These are phyloP conservation scores for Stropharia rugosoannulata DNA, from an alignment of 768 basidiomycete genomes.

Conservation along the genomic window DNA sequence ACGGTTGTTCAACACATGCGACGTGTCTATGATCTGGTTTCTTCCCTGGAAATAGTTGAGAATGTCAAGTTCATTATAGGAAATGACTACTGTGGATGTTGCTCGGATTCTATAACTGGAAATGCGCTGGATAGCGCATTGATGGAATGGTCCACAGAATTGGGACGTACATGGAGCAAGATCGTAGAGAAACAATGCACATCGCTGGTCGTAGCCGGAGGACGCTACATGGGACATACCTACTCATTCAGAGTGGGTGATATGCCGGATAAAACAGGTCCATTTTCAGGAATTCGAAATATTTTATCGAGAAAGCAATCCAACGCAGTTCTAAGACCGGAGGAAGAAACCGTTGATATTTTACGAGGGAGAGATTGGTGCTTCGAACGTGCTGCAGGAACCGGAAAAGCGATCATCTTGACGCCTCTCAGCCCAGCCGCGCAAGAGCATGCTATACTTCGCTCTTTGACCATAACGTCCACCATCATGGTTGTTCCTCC, in stretches of 20 bases:
- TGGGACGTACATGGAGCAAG: slow-evolving; percentile 16
- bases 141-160: slow-evolving; percentile 18
- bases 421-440: slow-evolving; percentile 13
- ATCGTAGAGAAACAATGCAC: slow-evolving; percentile 16
- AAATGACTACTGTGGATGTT: slow-evolving; percentile 19
- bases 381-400: slow-evolving; percentile 13
- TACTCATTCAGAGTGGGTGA: slow-evolving; percentile 15
- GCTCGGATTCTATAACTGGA: slow-evolving; percentile 13
- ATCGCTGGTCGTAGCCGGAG: slow-evolving; percentile 15
- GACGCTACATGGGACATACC: slow-evolving; percentile 20
- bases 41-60: slow-evolving; percentile 8
- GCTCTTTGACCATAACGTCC: slow-evolving; percentile 17
- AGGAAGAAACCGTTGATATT: slow-evolving; percentile 8
- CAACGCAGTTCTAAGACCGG: background rate
- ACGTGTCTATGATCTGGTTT: slow-evolving; percentile 13
- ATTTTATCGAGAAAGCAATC: slow-evolving; percentile 9
- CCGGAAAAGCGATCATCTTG: slow-evolving; percentile 14
- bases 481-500: slow-evolving; percentile 23
- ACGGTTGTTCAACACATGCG: slow-evolving; percentile 12
- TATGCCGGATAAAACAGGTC: background rate
- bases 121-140: slow-evolving; percentile 14
- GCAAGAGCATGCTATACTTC: slow-evolving; percentile 7
- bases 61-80: slow-evolving; percentile 15
- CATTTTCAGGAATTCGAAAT: slow-evolving; percentile 6
- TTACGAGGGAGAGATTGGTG: slow-evolving; percentile 17